Base-by-base conservation (phyloP, 169 alveolate genomes). In the Babesia bigemina region DNA sequence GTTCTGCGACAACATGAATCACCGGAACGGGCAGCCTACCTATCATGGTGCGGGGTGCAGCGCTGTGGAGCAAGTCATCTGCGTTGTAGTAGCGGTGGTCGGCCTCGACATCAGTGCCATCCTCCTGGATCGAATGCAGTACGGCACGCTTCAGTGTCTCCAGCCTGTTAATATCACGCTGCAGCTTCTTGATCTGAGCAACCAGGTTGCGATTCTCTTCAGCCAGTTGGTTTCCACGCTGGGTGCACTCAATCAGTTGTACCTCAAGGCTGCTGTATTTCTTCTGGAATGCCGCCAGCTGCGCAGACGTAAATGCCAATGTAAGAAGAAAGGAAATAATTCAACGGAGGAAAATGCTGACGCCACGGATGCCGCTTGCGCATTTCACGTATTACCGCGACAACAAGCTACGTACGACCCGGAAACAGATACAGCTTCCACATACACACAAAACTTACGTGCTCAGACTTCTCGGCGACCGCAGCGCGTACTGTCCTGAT, bases 191-290 rank as follows among this genome's bases (percentile, higher is more conserved):
- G 45, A 89, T 87, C 24, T 95, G 87, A 33, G 85, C 65, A 17
- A 92, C 79, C 42, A 92, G 76, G 52, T 91, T 91, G 56, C 88
- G 88, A 89, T 92, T 92, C 79, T 92, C 96, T 50, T 91, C 95
- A 0, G 93, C 85, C 62, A 92, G 59, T 47, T 89, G 95, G 70
- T 92, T 86, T 42, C 92, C 94, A n/a, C 95, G 79, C 76, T 92
- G 96, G 22, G 92, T 91, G 48, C 90, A 66, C 66, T 92, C 95
- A 39, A 92, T 81, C 53, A 92, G 81, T 76, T 92, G 94, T 16
- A 88, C 96, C 56, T 92, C 96, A 47, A 92, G 72, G 63, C 88
- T 84, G 83, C 92, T 87, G 86, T 82, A 84, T 67, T 89, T 91
- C 85, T 91, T 92, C 82, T 92, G 96, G 62, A 92, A 72, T 12